Conservation (phyloP, 768 basidiomycete genomes). For the Gymnopilus dilepis region DNA sequence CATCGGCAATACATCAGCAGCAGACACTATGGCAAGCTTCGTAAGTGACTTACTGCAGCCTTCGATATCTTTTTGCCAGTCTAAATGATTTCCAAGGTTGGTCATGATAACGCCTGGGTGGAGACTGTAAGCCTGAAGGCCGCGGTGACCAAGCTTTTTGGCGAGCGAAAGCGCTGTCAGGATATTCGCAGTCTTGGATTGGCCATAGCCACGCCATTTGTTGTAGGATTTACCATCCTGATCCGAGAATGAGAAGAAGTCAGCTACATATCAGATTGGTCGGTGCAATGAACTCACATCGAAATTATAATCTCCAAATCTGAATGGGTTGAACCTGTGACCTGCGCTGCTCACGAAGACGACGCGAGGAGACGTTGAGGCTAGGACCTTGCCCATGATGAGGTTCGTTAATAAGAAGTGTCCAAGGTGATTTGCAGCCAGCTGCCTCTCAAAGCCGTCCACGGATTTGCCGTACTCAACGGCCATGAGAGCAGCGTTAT, state of each 20-base stretch:
- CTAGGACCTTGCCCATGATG: not conserved
- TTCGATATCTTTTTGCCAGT: not conserved
- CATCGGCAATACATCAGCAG: not conserved
- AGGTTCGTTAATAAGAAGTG: not conserved
- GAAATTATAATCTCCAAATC: not conserved
- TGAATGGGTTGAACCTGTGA: not conserved
- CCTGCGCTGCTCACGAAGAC: not conserved
- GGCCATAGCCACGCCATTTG: not conserved
- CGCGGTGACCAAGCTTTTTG: not conserved
- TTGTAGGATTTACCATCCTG: not conserved
- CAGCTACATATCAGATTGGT: not conserved
- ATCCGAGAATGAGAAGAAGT: not conserved
- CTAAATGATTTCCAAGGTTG: not conserved
- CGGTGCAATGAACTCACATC: not conserved
- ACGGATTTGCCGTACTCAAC: not conserved
- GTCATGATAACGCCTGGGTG: not conserved
- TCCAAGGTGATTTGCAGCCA: not conserved
- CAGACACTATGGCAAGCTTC: not conserved
- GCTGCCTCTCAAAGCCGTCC: not conserved
- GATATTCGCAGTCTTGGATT: not conserved
- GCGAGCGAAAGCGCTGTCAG: not conserved
- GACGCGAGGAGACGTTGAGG: not conserved
- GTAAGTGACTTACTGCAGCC: not conserved
- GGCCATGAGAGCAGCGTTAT: not conserved
- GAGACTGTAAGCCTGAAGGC: not conserved